Evolutionary conservation across 441 rosid species (phyloP), one percentile per base, ranked within the genome.

Genomic region (Brassica hybrid): DNA sequence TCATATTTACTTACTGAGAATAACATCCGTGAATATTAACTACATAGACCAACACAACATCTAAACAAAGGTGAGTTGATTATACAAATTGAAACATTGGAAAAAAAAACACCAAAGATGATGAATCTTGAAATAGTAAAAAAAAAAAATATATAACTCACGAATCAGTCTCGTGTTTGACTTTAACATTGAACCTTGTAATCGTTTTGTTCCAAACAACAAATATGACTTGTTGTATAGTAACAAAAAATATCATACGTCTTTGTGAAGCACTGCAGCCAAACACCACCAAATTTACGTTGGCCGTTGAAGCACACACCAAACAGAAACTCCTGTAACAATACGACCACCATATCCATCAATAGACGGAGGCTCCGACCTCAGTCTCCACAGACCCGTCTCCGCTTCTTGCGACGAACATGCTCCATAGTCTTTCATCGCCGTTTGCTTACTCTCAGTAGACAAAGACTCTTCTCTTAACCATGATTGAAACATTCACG

Each of bases 401-500:
- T 21, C 70, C 19, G 59, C 30, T 6, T 67, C 83, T 69, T 67
- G 79, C 3, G 84, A 71, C 0, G 82, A 72, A 45, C 82, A 80
- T 1, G 27, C 78, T n/a, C 13, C 70, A 76, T 62, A 34, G 54
- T 54, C 23, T 48, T 36, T 19, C 16, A 54, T 57, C 41, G 57
- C 71, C 43, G 12, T 8, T n/a, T n/a, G n/a, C n/a, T n/a, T n/a
- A 25, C 27, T 25, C 27, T 25, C 27, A 25, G 27, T 6, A 8
- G 65, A 25, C 25, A n/a, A 59, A 58, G 62, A 2, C 30, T 19
- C 21, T n/a, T n/a, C n/a, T n/a, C n/a, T 80, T 84, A 18, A 89
- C 85, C 67, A 83, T 68, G 12, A 87, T 84, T 0, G 97, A 90
- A 62, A 94, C 41, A 45, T 91, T 89, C 0, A 94, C 79, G 6